Evolutionary conservation across 495 filamentous ascomycete species (phyloP), one percentile per base, ranked within the genome.

Genomic region (Poronia punctata): DNA sequence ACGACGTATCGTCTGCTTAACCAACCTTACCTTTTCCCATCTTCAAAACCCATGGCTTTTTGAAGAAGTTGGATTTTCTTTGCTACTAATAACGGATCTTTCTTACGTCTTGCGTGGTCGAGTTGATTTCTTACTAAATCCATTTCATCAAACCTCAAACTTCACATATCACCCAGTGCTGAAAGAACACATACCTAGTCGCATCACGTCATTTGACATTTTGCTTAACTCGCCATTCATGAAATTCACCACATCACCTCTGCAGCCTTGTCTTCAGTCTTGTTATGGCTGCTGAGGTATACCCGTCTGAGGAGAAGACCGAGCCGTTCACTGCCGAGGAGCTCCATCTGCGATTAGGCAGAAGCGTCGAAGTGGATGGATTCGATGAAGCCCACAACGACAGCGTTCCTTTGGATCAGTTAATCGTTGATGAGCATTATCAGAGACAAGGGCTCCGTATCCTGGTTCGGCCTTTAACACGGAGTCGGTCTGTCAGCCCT

Each of bases 281-380:
- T 34, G 36, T 54, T 17, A 72, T 69, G 67, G 56, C 57, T 42
- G 35, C 34, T 38, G 66, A 71, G 41, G 43, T 57, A 43, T 53
- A 54, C 38, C 43, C 51, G 32, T 70, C 69, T 12, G 67, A 72
- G 57, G 62, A 69, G 54, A 70, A 61, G 52, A 72, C 69, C 29
- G 66, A 72, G 49, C 64, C 65, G 16, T 70, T 72, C 44, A 71
- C 69, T 24, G 53, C 68, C 33, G 64, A 68, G 23, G 67, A 72
- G 38, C 62, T 71, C 41, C 57, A 65, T 20, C 55, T 60, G 20
- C 62, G 66, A 36, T 50, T 66, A 35, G 44, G 41, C 19, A 56
- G 53, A 25, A 49, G 48, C 38, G 46, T 65, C 39, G 46, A 52
- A 29, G 48, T 56, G 28, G 52, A 60, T 38, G 60, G 57, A 35